Conservation (phyloP, 2,329 filamentous ascomycete genomes). For the Emericellopsis atlantica region DNA sequence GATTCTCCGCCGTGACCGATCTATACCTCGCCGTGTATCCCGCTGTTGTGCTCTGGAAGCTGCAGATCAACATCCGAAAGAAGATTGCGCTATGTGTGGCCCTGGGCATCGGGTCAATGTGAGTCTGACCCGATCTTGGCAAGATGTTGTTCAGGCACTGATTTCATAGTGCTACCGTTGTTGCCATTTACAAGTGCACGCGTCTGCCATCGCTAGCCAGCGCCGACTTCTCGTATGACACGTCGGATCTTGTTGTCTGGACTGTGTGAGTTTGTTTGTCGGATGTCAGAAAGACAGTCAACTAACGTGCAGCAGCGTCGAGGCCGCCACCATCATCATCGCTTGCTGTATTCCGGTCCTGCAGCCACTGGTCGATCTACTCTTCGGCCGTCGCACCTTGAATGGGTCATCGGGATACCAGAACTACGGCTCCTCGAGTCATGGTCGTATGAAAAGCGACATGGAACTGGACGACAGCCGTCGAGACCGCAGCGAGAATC, state of each 20-base stretch:
- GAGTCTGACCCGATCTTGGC: slow-evolving; percentile 3
- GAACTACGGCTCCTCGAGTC: slow-evolving; percentile 2
- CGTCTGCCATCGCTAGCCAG: slow-evolving; percentile 15
- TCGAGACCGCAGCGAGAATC: background rate
- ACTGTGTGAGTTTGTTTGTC: slow-evolving; percentile 19
- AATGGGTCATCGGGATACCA: slow-evolving; percentile 2
- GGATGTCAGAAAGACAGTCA: too few species aligned
- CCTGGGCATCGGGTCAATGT: slow-evolving; percentile 13
- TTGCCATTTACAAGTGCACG: slow-evolving; percentile 21
- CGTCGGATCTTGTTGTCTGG: slow-evolving; percentile 24
- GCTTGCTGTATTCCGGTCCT: slow-evolving; percentile 20
- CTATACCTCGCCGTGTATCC: slow-evolving; percentile 13
- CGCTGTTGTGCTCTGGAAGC: slow-evolving; percentile 7
- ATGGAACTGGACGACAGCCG: background rate
- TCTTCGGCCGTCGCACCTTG: slow-evolving; percentile 1
- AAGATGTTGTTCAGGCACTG: background rate
- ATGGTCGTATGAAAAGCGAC: background rate
- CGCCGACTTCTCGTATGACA: slow-evolving; percentile 8
- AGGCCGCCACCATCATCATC: slow-evolving; percentile 20
- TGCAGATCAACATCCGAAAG: slow-evolving; percentile 11
- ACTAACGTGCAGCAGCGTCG: slow-evolving; percentile 10
- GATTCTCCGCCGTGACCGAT: slow-evolving; percentile 11
- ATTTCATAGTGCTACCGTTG: slow-evolving; percentile 9
- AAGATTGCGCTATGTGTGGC: slow-evolving; percentile 10
- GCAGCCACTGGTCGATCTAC: slow-evolving; percentile 12